phyloP scores from a whole-genome alignment of 176 grass and related monocot species.

The Zoysia japonica region DNA sequence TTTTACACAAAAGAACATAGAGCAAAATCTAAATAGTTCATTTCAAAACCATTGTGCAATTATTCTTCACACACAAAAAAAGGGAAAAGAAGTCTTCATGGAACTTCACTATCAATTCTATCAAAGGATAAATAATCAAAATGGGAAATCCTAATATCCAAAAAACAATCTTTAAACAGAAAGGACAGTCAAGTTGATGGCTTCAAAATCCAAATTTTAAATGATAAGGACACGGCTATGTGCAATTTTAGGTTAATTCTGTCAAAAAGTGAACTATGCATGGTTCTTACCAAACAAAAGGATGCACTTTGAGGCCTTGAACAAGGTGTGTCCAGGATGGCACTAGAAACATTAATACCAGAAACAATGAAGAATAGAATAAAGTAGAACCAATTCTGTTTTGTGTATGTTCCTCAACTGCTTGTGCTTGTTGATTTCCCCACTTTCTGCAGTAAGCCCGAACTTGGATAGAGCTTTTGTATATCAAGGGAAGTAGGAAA shows the following conservation, averaged over 20 bases:
- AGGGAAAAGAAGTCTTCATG: not conserved
- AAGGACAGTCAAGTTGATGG: not conserved
- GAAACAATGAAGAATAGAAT: conserved; percentile 67
- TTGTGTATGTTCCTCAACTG: conserved; percentile 13
- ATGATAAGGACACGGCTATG: not conserved
- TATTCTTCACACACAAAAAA: not conserved
- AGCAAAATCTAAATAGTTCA: not conserved
- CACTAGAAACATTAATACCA: conserved; percentile 58
- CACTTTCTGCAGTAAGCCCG: conserved; percentile 50
- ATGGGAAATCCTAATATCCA: not conserved
- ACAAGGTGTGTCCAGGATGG: conserved; percentile 76
- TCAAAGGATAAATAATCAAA: not conserved
- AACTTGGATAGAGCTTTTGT: conserved; percentile 59
- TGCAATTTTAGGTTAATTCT: not conserved
- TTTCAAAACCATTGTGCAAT: not conserved
- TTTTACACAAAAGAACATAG: conserved; percentile 3
- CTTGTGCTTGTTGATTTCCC: conserved; percentile 39
- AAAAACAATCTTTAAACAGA: not conserved
- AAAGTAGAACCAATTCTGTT: conserved; percentile 49
- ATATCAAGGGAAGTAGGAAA: conserved; percentile 72
- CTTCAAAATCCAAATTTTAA: not conserved
- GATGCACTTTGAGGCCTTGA: conserved; percentile 67
- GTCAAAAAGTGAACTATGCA: not conserved
- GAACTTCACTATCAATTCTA: not conserved
- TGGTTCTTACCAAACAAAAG: conserved; percentile 69